phyloP scores from a whole-genome alignment of 2,329 filamentous ascomycete species.

The Fusarium sp. region DNA sequence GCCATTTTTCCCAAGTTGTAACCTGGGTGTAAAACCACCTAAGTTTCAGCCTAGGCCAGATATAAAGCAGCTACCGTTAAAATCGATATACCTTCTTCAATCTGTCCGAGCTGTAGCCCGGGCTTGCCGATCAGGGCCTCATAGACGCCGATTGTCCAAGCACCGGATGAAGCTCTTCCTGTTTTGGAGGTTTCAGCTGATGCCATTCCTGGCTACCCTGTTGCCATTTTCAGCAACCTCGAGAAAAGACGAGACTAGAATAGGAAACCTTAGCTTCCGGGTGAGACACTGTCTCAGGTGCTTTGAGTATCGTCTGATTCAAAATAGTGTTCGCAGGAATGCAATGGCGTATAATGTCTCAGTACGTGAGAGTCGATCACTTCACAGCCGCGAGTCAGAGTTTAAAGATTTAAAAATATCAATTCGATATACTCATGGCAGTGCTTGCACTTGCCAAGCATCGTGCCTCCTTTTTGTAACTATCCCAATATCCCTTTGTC shows the following conservation, averaged over 20 bases:
- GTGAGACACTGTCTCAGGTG: background rate
- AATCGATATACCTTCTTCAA: too few relatives aligned
- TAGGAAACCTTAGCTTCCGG: background rate
- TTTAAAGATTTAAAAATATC: constrained; percentile 18
- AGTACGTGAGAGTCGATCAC: background rate
- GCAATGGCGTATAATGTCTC: background rate
- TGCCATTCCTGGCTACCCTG: constrained; percentile 5
- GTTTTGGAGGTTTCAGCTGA: constrained; percentile 7
- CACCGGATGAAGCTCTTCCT: background rate
- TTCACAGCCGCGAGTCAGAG: background rate
- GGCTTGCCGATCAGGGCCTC: too few relatives aligned
- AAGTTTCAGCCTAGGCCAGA: too few relatives aligned
- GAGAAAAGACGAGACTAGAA: background rate
- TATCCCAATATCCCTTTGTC: constrained; percentile 40
- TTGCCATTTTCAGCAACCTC: background rate
- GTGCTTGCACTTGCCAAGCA: constrained; percentile 44
- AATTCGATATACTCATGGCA: constrained; percentile 40
- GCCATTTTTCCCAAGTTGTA: too few relatives aligned
- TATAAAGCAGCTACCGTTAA: too few relatives aligned
- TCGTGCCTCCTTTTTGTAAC: constrained; percentile 43
- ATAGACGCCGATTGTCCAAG: background rate
- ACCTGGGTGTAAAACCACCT: too few relatives aligned
- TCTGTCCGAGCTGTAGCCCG: too few relatives aligned
- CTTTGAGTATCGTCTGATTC: background rate
- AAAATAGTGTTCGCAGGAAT: background rate